phyloP scores from a whole-genome alignment of 1,139 yeast species.

The Hansenula lynferdii region DNA sequence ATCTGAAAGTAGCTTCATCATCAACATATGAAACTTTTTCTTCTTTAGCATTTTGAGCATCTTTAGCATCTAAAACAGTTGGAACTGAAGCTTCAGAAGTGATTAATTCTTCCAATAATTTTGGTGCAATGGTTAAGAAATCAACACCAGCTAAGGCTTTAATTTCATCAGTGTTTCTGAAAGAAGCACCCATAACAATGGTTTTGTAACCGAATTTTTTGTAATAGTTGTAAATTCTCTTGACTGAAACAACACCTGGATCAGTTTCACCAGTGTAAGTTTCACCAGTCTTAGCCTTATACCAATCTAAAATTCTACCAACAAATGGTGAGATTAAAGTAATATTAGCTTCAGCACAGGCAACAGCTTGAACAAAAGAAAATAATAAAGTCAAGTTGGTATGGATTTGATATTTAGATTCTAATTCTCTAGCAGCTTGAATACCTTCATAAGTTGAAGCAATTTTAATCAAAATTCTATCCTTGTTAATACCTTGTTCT shows the following conservation, averaged over 20 bases:
- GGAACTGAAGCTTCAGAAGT: conserved; percentile 79
- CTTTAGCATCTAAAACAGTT: conserved; percentile 61
- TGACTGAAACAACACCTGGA: conserved; percentile 96
- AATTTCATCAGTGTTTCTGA: conserved; percentile 97
- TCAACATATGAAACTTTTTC: conserved; percentile 78
- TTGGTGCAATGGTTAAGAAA: conserved; percentile 93
- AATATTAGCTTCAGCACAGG: conserved; percentile 96
- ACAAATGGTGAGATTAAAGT: conserved; percentile 98
- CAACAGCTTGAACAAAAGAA: conserved; percentile 96
- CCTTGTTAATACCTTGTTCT: conserved; percentile 78
- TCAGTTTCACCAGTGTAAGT: conserved; percentile 74
- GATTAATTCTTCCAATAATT: conserved; percentile 82
- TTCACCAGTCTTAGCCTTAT: conserved; percentile 92
- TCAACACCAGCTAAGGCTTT: conserved; percentile 97
- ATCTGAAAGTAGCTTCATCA: conserved; percentile 90
- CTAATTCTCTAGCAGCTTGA: conserved; percentile 96
- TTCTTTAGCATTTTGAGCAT: conserved; percentile 49
- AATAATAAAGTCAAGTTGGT: conserved; percentile 92
- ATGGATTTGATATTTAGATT: conserved; percentile 86
- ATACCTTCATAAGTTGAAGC: conserved; percentile 99
- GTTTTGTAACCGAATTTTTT: conserved; percentile 95
- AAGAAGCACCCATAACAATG: conserved; percentile 99
- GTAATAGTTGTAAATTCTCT: conserved; percentile 91
- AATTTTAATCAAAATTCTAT: conserved; percentile 89
- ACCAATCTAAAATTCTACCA: conserved; percentile 99